Conservation (phyloP, 495 filamentous ascomycete species). For the Neurospora sublineolata region DNA sequence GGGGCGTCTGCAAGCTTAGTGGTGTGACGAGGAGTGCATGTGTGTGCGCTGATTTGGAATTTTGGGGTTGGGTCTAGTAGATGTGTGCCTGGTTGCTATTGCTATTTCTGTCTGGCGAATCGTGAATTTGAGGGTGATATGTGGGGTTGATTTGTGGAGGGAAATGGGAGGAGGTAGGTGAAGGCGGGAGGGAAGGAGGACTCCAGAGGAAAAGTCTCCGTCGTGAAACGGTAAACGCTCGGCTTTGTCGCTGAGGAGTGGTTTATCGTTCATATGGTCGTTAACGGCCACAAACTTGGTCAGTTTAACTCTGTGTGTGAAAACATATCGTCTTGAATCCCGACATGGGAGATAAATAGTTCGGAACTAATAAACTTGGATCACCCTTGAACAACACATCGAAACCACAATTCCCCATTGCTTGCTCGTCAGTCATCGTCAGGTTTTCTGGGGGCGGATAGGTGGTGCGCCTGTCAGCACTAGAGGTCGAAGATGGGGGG, state of each 20-base stretch:
- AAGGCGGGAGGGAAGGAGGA: not conserved
- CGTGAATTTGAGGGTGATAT: not conserved
- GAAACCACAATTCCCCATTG: not conserved
- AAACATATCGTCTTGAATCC: not conserved
- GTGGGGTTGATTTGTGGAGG: not conserved
- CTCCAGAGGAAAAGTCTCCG: not conserved
- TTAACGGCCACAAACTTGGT: not conserved
- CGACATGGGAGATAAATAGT: not conserved
- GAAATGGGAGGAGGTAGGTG: not conserved
- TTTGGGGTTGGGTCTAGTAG: not conserved
- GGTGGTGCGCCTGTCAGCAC: not conserved
- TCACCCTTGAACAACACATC: not conserved
- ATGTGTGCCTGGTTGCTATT: not conserved
- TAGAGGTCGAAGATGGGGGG: not conserved
- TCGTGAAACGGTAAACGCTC: not conserved
- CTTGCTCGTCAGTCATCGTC: not conserved
- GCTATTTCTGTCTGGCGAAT: not conserved
- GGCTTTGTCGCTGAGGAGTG: not conserved
- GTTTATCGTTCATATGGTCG: not conserved
- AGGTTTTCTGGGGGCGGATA: not conserved
- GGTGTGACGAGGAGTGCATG: not conserved
- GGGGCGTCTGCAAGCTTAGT: not conserved
- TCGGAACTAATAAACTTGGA: not conserved
- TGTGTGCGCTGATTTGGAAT: not conserved
- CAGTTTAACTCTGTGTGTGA: not conserved